These are phyloP conservation scores for Perkinsus olseni DNA, from an alignment of 169 alveolate species.

Conservation along the genomic window DNA sequence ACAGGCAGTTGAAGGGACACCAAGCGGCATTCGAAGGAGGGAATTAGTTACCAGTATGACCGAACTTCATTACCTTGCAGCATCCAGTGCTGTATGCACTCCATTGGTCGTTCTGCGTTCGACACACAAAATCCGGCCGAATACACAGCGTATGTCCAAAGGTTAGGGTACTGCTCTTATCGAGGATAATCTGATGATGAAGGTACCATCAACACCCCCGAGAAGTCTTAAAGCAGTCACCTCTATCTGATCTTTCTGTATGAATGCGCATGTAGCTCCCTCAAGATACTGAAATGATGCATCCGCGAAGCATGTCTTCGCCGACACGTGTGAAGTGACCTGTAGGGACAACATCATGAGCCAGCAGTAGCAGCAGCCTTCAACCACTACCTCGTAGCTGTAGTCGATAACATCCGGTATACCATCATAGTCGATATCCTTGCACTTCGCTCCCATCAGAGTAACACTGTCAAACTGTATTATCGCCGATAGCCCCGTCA, in stretches of 20 bases:
- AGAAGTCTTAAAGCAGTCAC: background rate
- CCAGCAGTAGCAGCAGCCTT: background rate
- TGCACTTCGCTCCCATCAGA: background rate
- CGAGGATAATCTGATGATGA: background rate
- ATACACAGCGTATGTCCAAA: background rate
- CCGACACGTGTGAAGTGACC: background rate
- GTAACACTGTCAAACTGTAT: background rate
- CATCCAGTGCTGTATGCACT: background rate
- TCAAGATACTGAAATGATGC: background rate
- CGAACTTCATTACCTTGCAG: background rate
- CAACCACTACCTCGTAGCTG: background rate
- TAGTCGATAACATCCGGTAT: background rate
- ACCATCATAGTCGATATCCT: background rate
- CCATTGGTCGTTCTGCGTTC: background rate
- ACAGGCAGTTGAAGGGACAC: too few species aligned
- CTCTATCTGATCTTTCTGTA: background rate
- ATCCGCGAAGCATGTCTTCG: background rate
- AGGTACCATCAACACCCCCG: background rate
- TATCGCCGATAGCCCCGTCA: background rate
- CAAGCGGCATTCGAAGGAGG: too few species aligned
- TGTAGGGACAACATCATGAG: background rate
- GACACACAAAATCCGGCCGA: background rate
- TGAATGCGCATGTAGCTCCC: background rate
- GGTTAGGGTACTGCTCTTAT: background rate
- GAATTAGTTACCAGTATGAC: too few species aligned